These are phyloP conservation scores for Rhizophora apiculata DNA, from an alignment of 345 rosid genomes.

Conservation along the genomic window DNA sequence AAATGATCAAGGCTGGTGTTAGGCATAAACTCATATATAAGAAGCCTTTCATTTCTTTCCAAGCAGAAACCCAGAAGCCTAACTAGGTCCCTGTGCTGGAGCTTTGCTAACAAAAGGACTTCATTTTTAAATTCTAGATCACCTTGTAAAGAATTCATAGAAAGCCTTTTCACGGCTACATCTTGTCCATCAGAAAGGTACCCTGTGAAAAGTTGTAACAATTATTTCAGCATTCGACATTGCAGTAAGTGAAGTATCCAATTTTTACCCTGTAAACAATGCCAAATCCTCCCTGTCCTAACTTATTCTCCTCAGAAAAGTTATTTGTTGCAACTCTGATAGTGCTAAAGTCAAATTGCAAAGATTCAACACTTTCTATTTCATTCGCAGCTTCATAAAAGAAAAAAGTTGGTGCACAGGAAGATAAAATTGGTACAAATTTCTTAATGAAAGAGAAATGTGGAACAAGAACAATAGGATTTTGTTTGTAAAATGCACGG, in stretches of 20 bases:
- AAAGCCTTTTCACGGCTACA: constrained; percentile 12
- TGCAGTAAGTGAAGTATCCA: no score
- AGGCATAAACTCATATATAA: constrained; percentile 8
- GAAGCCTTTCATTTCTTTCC: neutral
- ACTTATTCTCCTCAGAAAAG: constrained; percentile 9
- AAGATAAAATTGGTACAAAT: no score
- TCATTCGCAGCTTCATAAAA: neutral
- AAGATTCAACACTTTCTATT: neutral
- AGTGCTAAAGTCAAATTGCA: constrained; percentile 2
- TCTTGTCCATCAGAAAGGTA: constrained; percentile 1
- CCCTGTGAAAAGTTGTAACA: constrained; percentile 1
- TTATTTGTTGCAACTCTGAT: constrained; percentile 6
- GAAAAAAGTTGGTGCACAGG: no score
- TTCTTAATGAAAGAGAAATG: no score
- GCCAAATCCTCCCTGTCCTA: constrained; percentile 13
- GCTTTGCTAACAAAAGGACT: constrained; percentile 10
- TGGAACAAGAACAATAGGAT: no score
- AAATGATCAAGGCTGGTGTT: constrained; percentile 10
- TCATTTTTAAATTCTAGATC: constrained; percentile 15
- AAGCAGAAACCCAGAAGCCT: constrained; percentile 13
- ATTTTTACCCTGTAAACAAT: constrained; percentile 13
- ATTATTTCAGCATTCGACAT: no score
- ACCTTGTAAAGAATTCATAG: constrained; percentile 12
- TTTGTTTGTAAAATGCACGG: no score
- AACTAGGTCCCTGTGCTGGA: constrained; percentile 11